These are phyloP conservation scores for Aspergillus pseudotamarii DNA, from an alignment of 2,329 filamentous ascomycete genomes.

Conservation along the genomic window DNA sequence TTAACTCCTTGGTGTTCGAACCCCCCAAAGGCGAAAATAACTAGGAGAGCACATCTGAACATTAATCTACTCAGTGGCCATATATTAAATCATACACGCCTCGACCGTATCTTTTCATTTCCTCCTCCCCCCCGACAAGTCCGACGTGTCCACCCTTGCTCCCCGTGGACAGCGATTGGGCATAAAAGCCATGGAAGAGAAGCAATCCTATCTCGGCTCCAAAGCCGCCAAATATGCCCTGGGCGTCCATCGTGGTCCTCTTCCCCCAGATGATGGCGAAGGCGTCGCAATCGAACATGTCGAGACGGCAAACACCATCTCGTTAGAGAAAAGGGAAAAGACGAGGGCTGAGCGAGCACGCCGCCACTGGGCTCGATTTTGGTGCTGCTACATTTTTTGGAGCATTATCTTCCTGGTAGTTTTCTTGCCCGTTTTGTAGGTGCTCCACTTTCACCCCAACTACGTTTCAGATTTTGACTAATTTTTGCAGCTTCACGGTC, in stretches of 20 bases:
- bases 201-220: constrained; percentile 28
- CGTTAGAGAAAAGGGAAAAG: constrained; percentile 26
- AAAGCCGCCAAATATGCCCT: constrained; percentile 35
- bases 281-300: constrained; percentile 28
- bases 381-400: constrained; percentile 40
- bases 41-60: background rate
- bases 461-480: background rate
- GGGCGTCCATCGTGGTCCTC: constrained; percentile 34
- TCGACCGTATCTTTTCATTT: background rate
- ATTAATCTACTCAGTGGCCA: background rate
- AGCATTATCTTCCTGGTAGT: constrained; percentile 42
- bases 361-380: constrained; percentile 43
- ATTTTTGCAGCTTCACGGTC: constrained; percentile 38
- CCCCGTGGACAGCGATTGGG: background rate
- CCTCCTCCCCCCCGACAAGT: background rate
- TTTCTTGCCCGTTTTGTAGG: constrained; percentile 45
- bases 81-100: background rate
- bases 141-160: background rate
- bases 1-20: background rate
- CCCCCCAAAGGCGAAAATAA: background rate
- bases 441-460: background rate
- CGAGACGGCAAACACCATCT: constrained; percentile 31
- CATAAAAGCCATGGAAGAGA: constrained; percentile 27
- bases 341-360: constrained; percentile 32
- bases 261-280: constrained; percentile 20